Conservation (phyloP, 805 yeast genomes). For the Kurtzmaniella fragi region DNA sequence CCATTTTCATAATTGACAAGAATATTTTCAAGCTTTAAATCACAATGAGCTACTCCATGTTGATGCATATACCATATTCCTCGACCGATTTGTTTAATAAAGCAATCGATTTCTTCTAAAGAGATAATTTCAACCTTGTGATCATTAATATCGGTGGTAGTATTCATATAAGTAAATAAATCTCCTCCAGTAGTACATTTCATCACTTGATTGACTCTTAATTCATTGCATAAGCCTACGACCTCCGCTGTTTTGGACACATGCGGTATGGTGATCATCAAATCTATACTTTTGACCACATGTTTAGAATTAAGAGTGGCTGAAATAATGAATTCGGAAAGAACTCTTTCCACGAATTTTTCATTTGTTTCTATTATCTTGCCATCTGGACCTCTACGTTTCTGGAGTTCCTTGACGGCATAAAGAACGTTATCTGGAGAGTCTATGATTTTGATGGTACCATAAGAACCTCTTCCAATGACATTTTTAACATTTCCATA, state of each 20-base stretch:
- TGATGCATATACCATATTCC: constrained; percentile 84
- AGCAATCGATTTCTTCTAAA: constrained; percentile 77
- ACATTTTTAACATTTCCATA: constrained; percentile 31
- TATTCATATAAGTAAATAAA: constrained; percentile 26
- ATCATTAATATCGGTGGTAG: constrained; percentile 6
- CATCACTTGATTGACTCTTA: constrained; percentile 31
- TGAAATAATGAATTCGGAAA: constrained; percentile 88
- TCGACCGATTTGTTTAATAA: constrained; percentile 76
- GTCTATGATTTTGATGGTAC: constrained; percentile 30
- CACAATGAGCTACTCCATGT: constrained; percentile 93
- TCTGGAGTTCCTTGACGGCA: constrained; percentile 31
- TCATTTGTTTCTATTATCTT: constrained; percentile 21
- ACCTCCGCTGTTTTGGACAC: not conserved
- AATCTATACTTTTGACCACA: constrained; percentile 71
- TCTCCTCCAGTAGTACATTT: constrained; percentile 34
- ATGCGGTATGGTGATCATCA: constrained; percentile 44
- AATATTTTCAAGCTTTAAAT: constrained; percentile 84
- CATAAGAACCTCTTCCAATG: constrained; percentile 36
- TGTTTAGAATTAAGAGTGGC: constrained; percentile 71
- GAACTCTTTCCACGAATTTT: constrained; percentile 64
- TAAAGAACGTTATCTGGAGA: constrained; percentile 13
- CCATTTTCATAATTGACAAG: constrained; percentile 32
- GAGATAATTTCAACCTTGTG: constrained; percentile 13
- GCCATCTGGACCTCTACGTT: constrained; percentile 11
- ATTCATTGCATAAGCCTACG: not conserved